Conservation (phyloP, 2,329 filamentous ascomycete species). For the Aureobasidium namibiae region DNA sequence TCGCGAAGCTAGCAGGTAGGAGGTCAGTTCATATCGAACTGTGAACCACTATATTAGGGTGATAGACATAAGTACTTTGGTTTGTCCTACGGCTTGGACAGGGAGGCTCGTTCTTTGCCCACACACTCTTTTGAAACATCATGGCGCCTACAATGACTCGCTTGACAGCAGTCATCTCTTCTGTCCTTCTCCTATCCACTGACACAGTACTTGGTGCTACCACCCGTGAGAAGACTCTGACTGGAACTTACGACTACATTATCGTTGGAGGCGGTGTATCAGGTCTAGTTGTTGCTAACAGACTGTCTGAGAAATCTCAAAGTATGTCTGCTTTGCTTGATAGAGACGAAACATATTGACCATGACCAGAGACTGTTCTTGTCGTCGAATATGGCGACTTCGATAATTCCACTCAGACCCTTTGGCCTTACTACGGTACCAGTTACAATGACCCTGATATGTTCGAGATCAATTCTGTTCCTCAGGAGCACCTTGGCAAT, state of each 20-base stretch:
- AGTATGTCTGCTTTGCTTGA: constrained; percentile 13
- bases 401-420: constrained; percentile 14
- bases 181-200: background rate
- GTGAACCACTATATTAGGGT: background rate
- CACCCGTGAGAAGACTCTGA: background rate
- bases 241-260: constrained; percentile 28
- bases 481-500: background rate
- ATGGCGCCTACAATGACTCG: constrained; percentile 1
- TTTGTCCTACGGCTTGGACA: background rate
- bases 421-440: constrained; percentile 12
- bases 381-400: constrained; percentile 15
- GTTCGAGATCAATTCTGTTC: constrained; percentile 3
- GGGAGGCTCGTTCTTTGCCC: background rate
- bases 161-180: background rate
- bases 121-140: background rate
- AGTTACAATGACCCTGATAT: constrained; percentile 13
- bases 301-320: constrained; percentile 20
- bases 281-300: constrained; percentile 30
- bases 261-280: constrained; percentile 32
- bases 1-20: background rate
- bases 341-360: background rate
- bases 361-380: constrained; percentile 13
- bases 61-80: background rate
- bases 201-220: background rate
- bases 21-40: background rate